Evolutionary conservation across 257 asterid genomes (phyloP).

Genomic region (Plantago elongata): DNA sequence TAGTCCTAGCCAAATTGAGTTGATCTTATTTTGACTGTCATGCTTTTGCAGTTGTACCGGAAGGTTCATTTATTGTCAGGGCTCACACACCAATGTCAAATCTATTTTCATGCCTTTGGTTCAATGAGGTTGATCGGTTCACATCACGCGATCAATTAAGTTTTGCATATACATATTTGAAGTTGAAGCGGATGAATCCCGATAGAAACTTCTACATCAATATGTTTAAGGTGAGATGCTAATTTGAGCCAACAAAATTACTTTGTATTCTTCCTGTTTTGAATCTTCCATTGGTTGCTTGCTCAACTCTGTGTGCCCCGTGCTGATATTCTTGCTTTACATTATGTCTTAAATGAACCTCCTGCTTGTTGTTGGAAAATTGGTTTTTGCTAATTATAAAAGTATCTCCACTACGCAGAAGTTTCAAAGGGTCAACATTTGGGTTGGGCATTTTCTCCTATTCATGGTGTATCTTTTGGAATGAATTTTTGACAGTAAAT

Average conservation of each 20-base stretch:
- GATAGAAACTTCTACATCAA: constrained; percentile 48
- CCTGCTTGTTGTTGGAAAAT: too few species aligned
- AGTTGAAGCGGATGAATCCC: constrained; percentile 71
- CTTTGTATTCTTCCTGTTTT: constrained; percentile 2
- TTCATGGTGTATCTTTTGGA: too few species aligned
- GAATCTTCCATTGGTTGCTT: background rate
- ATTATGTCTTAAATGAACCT: too few species aligned
- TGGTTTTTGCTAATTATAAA: too few species aligned
- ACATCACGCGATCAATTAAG: constrained; percentile 94
- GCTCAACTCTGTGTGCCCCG: background rate
- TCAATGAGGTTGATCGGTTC: constrained; percentile 80
- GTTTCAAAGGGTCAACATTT: too few species aligned
- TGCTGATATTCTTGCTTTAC: background rate
- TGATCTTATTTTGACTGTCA: constrained; percentile 1
- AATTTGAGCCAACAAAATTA: background rate
- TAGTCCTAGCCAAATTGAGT: background rate
- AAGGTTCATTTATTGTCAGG: constrained; percentile 87
- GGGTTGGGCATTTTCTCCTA: too few species aligned
- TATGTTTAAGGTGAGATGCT: constrained; percentile 79
- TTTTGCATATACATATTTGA: constrained; percentile 81
- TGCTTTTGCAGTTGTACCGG: constrained; percentile 64
- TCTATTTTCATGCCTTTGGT: constrained; percentile 93
- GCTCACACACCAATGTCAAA: constrained; percentile 91
- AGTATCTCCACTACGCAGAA: too few species aligned
- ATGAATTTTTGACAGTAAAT: too few species aligned